Conservation (phyloP, 345 rosid genomes). For the Toxicodendron radicans region DNA sequence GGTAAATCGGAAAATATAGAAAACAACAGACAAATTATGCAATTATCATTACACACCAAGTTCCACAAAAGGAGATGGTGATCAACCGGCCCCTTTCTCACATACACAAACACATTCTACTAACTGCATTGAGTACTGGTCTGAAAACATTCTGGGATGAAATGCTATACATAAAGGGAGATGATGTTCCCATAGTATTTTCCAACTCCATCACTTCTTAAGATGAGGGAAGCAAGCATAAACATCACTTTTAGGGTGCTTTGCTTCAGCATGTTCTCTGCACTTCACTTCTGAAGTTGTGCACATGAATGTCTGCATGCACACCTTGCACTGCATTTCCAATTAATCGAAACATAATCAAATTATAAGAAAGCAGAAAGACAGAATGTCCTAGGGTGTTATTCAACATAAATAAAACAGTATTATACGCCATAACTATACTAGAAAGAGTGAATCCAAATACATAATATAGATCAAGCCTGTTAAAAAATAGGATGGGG, state of each 20-base stretch:
- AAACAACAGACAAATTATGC: not conserved
- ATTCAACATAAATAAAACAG: not conserved
- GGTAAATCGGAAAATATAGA: not conserved
- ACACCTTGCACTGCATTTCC: conserved; percentile 57
- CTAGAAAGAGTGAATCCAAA: no score
- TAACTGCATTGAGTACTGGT: not conserved
- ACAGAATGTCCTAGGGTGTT: not conserved
- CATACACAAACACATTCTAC: not conserved
- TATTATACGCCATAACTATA: no score
- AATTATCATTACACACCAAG: conserved; percentile 5
- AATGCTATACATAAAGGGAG: conserved; percentile 11
- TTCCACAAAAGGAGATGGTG: not conserved
- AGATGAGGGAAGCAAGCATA: conserved; percentile 48
- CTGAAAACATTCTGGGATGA: not conserved
- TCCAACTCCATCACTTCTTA: conserved; percentile 26
- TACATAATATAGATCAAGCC: no score
- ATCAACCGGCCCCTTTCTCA: conserved; percentile 1
- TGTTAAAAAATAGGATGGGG: no score
- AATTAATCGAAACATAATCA: not conserved
- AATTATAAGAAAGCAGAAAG: not conserved
- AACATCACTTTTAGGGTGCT: conserved; percentile 53
- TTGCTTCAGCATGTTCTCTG: conserved; percentile 64
- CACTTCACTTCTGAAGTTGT: conserved; percentile 71
- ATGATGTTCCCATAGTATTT: not conserved
- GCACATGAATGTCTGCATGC: conserved; percentile 72